Conservation (phyloP, 768 basidiomycete genomes). For the Boletus sensibilis region DNA sequence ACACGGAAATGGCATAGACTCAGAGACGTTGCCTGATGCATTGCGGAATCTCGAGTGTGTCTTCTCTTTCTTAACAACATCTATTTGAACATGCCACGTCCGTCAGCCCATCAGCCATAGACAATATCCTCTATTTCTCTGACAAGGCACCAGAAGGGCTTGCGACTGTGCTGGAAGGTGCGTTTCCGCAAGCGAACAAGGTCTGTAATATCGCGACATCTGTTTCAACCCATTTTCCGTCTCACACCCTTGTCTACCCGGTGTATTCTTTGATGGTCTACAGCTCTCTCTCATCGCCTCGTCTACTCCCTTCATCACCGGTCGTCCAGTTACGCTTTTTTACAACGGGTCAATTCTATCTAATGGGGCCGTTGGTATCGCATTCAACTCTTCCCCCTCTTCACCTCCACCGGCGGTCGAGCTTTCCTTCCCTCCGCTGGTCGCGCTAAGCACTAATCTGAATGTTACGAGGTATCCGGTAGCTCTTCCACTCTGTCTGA, state of each 20-base stretch:
- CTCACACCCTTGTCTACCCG: not conserved
- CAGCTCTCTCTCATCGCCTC: slow-evolving; percentile 69
- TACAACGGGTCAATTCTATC: slow-evolving; percentile 52
- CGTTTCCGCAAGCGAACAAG: slow-evolving; percentile 48
- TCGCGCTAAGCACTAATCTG: slow-evolving; percentile 44
- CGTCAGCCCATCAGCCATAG: slow-evolving; percentile 17
- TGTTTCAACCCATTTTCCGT: not conserved
- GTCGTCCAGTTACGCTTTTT: slow-evolving; percentile 69
- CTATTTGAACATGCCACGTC: not conserved
- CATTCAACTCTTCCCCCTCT: slow-evolving; percentile 30
- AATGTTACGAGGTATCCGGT: slow-evolving; percentile 51
- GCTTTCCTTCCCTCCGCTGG: slow-evolving; percentile 41
- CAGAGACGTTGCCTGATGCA: slow-evolving; percentile 36
- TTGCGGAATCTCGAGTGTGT: slow-evolving; percentile 35
- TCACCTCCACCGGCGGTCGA: slow-evolving; percentile 12
- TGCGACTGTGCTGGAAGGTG: slow-evolving; percentile 37
- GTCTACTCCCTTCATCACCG: slow-evolving; percentile 79
- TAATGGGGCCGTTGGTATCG: slow-evolving; percentile 71
- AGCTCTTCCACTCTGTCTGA: not conserved
- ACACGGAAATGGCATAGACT: not conserved
- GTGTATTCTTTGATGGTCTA: not conserved
- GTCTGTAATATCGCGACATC: slow-evolving; percentile 34
- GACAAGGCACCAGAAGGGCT: slow-evolving; percentile 61
- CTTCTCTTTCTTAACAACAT: not conserved
- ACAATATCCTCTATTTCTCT: slow-evolving; percentile 50